Percentiles rank a stretch among this genome's conserved stretches.
Conservation (phyloP, 352 stramenopile species). For the Pythium dissotocum region DNA sequence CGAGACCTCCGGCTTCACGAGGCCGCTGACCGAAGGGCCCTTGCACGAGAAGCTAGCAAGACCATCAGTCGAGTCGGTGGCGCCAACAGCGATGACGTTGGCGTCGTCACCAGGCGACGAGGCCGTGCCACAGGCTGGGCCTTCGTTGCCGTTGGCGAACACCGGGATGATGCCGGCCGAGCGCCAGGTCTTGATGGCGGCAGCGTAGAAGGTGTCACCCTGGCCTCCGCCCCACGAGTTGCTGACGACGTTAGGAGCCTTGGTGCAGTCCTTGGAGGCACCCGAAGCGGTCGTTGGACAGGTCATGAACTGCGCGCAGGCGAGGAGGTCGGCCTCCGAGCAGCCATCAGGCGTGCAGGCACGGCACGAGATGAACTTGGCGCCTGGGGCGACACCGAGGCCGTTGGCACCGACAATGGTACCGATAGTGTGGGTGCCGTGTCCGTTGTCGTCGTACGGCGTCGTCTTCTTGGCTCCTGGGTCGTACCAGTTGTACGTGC, state of each 20-base stretch:
- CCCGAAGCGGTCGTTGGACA: constrained; percentile 18
- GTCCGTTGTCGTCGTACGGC: constrained; percentile 25
- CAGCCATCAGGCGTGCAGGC: constrained; percentile 11
- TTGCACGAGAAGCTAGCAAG: constrained; percentile 19
- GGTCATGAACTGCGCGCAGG: constrained; percentile 30
- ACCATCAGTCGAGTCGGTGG: constrained; percentile 16
- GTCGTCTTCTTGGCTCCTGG: constrained; percentile 19
- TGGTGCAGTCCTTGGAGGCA: constrained; percentile 9
- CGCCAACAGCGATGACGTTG: constrained; percentile 29
- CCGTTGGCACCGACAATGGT: constrained; percentile 8
- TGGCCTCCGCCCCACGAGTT: constrained; percentile 27
- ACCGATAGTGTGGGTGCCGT: constrained; percentile 23
- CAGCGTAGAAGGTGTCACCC: constrained; percentile 12
- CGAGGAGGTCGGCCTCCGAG: constrained; percentile 21
- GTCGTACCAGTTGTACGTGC: constrained; percentile 20
- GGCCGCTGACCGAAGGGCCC: constrained; percentile 12
- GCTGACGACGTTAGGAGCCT: constrained; percentile 24
- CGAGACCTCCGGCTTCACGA: constrained; percentile 31
- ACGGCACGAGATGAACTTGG: constrained; percentile 1
- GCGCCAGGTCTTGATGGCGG: constrained; percentile 20
- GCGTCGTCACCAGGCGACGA: constrained; percentile 17
- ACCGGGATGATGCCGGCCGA: constrained; percentile 28
- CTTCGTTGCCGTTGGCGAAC: constrained; percentile 25
- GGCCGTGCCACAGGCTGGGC: constrained; percentile 10
- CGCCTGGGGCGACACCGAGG: not conserved